Conservation (phyloP, 2,329 filamentous ascomycete species). For the Cryphonectria carpinicola region DNA sequence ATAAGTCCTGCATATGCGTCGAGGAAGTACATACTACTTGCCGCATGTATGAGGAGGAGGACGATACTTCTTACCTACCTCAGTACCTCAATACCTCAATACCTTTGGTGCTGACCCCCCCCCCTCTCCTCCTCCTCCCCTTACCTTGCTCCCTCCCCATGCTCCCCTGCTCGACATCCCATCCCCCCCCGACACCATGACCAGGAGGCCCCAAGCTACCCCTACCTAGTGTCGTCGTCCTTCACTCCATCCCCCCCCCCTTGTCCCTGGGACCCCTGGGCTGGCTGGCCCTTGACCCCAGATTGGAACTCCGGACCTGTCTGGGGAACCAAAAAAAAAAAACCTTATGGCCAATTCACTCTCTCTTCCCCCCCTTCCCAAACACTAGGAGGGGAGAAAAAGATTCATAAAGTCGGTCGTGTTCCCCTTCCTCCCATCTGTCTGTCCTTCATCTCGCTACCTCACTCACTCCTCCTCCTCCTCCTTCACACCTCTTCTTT, state of each 20-base stretch:
- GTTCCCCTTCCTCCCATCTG: neutral
- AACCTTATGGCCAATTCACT: neutral
- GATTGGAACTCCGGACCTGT: neutral
- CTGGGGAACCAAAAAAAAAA: neutral
- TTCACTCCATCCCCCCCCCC: neutral
- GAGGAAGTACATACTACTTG: no score
- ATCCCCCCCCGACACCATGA: neutral
- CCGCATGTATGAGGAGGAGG: no score
- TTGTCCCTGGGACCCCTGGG: neutral
- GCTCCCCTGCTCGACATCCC: neutral
- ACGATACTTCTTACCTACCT: no score
- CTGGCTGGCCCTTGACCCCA: neutral
- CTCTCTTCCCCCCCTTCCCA: neutral
- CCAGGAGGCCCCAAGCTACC: constrained; percentile 1
- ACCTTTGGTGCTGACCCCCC: no score
- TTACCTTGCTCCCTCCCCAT: neutral
- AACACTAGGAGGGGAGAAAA: neutral
- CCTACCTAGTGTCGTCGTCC: neutral
- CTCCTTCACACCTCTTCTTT: neutral
- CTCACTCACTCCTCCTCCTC: neutral
- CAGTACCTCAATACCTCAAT: no score
- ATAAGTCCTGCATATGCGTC: neutral
- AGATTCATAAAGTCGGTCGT: constrained; percentile 11
- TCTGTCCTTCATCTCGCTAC: neutral
- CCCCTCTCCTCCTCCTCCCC: no score